Conservation (phyloP, 2,329 filamentous ascomycete genomes). For the Tolypocladium paradoxum region DNA sequence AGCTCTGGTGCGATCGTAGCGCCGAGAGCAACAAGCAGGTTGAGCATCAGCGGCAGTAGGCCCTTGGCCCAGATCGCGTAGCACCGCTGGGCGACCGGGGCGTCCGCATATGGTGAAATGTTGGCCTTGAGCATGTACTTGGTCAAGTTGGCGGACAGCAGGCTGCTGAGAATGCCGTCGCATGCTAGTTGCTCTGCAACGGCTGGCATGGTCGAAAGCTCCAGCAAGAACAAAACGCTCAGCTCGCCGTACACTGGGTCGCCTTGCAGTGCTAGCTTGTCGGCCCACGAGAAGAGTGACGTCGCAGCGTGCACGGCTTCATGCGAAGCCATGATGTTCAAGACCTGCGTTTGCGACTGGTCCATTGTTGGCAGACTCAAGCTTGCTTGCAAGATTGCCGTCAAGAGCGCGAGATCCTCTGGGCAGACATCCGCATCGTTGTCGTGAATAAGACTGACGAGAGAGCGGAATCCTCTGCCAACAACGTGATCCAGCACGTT, state of each 20-base stretch:
- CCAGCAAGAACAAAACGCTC: slow-evolving; percentile 78
- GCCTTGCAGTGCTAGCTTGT: slow-evolving; percentile 63
- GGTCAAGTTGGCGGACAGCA: slow-evolving; percentile 70
- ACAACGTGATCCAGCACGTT: slow-evolving; percentile 74
- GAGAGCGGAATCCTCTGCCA: slow-evolving; percentile 67
- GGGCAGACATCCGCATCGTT: slow-evolving; percentile 50
- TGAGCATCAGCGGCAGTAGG: slow-evolving; percentile 77
- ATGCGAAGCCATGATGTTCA: slow-evolving; percentile 59
- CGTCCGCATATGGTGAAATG: slow-evolving; percentile 70
- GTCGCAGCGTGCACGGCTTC: slow-evolving; percentile 71
- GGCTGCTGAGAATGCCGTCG: slow-evolving; percentile 69
- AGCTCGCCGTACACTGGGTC: slow-evolving; percentile 92
- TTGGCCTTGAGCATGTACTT: slow-evolving; percentile 61
- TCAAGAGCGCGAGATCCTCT: slow-evolving; percentile 77
- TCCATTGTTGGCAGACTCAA: slow-evolving; percentile 68
- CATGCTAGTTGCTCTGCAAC: slow-evolving; percentile 86
- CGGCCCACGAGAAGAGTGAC: slow-evolving; percentile 88
- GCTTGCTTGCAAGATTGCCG: slow-evolving; percentile 76
- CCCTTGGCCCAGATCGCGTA: slow-evolving; percentile 87
- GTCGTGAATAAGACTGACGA: slow-evolving; percentile 76
- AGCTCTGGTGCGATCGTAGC: slow-evolving; percentile 76
- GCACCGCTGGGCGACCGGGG: slow-evolving; percentile 56
- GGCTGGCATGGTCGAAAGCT: slow-evolving; percentile 69
- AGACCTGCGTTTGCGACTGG: slow-evolving; percentile 58
- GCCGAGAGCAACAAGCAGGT: slow-evolving; percentile 74